Conservation (phyloP, 2,329 filamentous ascomycete genomes). For the Exophiala xenobiotica region DNA sequence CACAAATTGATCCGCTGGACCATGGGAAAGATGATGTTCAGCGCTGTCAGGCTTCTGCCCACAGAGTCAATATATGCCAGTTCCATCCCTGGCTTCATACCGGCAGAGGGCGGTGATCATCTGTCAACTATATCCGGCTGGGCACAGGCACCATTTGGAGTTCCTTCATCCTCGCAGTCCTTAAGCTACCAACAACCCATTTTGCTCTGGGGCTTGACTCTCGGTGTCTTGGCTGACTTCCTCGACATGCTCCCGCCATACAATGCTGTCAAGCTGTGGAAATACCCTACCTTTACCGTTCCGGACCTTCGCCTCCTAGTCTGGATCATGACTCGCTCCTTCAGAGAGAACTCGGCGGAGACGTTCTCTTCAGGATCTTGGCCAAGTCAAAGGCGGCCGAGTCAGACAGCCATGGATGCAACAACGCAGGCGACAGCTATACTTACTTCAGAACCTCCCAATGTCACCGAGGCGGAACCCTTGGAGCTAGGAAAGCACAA, state of each 20-base stretch:
- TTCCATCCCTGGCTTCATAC: conserved; percentile 52
- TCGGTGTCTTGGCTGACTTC: conserved; percentile 67
- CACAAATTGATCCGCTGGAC: conserved; percentile 56
- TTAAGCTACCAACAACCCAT: conserved; percentile 47
- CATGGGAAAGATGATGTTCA: conserved; percentile 67
- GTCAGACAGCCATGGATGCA: conserved; percentile 37
- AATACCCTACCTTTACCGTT: conserved; percentile 66
- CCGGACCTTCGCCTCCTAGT: conserved; percentile 61
- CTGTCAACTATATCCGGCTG: conserved; percentile 30
- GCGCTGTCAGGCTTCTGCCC: conserved; percentile 62
- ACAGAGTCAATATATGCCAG: conserved; percentile 61
- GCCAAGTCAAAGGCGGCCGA: conserved; percentile 23
- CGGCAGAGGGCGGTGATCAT: conserved; percentile 32
- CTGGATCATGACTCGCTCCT: conserved; percentile 58
- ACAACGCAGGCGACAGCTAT: conserved; percentile 29
- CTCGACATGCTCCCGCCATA: conserved; percentile 65
- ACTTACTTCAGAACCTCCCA: conserved; percentile 13
- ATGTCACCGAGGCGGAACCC: conserved; percentile 23
- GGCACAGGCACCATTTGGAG: conserved; percentile 25
- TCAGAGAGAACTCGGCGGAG: conserved; percentile 53
- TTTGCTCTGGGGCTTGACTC: conserved; percentile 66
- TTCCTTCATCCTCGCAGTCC: conserved; percentile 28
- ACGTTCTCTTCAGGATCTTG: conserved; percentile 36
- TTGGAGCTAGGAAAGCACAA: conserved; percentile 6
- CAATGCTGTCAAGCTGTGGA: conserved; percentile 62